Conservation (phyloP, 345 rosid species). For the Aurinia saxatilis region DNA sequence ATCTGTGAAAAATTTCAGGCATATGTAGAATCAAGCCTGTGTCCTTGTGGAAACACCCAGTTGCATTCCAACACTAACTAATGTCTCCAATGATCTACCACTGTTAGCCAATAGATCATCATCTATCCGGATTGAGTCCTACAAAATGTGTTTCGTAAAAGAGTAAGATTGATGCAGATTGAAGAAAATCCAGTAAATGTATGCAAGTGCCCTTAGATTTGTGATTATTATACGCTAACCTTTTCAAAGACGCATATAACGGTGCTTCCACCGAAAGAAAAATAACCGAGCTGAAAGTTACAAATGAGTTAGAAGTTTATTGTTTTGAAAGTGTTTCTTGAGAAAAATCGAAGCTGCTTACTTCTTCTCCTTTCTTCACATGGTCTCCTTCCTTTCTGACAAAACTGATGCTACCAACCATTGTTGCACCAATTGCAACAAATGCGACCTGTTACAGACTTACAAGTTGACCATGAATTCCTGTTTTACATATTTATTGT, state of each 20-base stretch:
- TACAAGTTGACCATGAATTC: conserved; percentile 2
- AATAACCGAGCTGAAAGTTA: conserved; percentile 68
- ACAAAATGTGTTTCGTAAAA: conserved; percentile 5
- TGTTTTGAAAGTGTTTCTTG: not conserved
- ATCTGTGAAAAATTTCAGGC: not conserved
- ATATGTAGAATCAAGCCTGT: not conserved
- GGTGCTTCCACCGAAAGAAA: conserved; percentile 94
- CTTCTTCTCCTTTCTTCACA: conserved; percentile 81
- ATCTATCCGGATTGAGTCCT: conserved; percentile 63
- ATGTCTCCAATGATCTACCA: conserved; percentile 76
- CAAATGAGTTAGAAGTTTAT: not conserved
- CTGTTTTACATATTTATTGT: not conserved
- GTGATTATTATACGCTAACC: conserved; percentile 34
- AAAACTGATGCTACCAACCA: conserved; percentile 90
- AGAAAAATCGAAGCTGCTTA: conserved; percentile 15
- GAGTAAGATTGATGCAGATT: not conserved
- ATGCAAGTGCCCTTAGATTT: not conserved
- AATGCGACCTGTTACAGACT: conserved; percentile 63
- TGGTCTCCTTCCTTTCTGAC: conserved; percentile 49
- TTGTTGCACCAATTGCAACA: conserved; percentile 92
- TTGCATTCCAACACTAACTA: conserved; percentile 76
- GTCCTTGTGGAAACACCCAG: conserved; percentile 56
- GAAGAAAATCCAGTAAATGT: not conserved
- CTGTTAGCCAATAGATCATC: conserved; percentile 72
- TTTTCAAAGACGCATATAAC: conserved; percentile 80